Conservation (phyloP, 306 rosid species). For the Vachellia pachyceras region DNA sequence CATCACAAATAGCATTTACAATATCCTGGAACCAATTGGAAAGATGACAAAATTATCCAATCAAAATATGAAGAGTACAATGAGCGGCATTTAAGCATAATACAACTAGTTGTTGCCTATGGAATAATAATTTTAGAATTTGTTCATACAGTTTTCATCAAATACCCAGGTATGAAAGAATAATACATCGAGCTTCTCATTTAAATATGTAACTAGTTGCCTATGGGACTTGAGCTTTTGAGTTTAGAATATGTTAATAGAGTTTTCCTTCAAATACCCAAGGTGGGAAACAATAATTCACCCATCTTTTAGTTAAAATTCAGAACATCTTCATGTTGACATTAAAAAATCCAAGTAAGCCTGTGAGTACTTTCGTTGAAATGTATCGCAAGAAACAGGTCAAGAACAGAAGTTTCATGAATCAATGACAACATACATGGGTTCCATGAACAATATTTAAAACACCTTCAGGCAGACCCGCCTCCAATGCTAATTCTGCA, state of each 20-base stretch:
- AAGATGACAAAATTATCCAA: conserved; percentile 33
- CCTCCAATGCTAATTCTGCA: conserved; percentile 95
- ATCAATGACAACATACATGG: conserved; percentile 56
- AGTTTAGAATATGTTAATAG: conserved; percentile 5
- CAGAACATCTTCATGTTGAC: no score
- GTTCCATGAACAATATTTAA: conserved; percentile 95
- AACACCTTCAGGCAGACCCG: conserved; percentile 96
- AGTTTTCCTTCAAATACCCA: neutral
- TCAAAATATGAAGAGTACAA: conserved; percentile 11
- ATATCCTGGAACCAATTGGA: conserved; percentile 67
- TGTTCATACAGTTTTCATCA: conserved; percentile 14
- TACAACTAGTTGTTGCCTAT: neutral
- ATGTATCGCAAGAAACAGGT: conserved; percentile 21
- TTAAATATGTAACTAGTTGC: conserved; percentile 7
- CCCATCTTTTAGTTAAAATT: conserved; percentile 24
- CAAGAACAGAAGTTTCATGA: conserved; percentile 28
- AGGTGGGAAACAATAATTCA: conserved; percentile 10
- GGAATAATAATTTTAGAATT: conserved; percentile 20
- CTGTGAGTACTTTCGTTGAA: neutral
- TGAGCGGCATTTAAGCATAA: conserved; percentile 9
- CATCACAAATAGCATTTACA: conserved; percentile 95
- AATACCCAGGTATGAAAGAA: neutral
- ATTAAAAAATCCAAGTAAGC: no score
- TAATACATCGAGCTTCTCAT: conserved; percentile 23
- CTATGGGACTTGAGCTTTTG: conserved; percentile 9